Base-by-base conservation (phyloP, 768 basidiomycete species). In the Scleroderma bovista region DNA sequence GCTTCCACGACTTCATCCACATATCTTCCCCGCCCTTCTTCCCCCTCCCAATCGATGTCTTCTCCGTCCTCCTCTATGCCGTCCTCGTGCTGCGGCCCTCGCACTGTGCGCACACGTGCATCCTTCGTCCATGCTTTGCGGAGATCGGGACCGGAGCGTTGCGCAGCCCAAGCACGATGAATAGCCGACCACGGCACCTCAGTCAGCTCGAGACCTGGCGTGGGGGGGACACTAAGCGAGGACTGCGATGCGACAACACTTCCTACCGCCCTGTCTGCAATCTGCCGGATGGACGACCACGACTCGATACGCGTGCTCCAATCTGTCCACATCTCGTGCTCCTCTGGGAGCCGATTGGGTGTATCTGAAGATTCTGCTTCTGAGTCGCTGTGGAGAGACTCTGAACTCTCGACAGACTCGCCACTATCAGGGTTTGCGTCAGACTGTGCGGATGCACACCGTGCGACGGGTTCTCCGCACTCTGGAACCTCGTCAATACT, bases 251-350 rank as follows among this genome's bases (percentile, higher is more conserved):
- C 44, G 58, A 80, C 74, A 12, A 83, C 80, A 50, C 74, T 77
- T 15, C 88, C 90, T 16, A 90, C 75, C 13, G 86, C 84, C 55
- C 81, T 77, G 66, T 91, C 88, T 33, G 87, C 86, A 57, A 89
- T 81, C 51, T 79, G 80, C 41, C 79, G 78, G 22, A 89, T 84
- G 46, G 73, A 77, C 10, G 77, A 59, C 89, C 89, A 92, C 9
- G 74, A 59, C 60, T 87, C 86, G 37, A 92, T 63, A 47, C 70
- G 73, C 47, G 78, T 73, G 6, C 84, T 86, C 89, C 89, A 92
- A 42, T 82, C 79, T 31, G 74, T 66, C 75, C 75, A 75, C 71
- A 80, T 71, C 51, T 69, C 66, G 19, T 55, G 55, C 29, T 53
- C 57, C 42, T 63, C 62, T 11, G 61, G 56, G 45, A 51, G 45